Evolutionary conservation across 805 yeast species (phyloP), one percentile per base, ranked within the genome.

Genomic region (Millerozyma acaciae): DNA sequence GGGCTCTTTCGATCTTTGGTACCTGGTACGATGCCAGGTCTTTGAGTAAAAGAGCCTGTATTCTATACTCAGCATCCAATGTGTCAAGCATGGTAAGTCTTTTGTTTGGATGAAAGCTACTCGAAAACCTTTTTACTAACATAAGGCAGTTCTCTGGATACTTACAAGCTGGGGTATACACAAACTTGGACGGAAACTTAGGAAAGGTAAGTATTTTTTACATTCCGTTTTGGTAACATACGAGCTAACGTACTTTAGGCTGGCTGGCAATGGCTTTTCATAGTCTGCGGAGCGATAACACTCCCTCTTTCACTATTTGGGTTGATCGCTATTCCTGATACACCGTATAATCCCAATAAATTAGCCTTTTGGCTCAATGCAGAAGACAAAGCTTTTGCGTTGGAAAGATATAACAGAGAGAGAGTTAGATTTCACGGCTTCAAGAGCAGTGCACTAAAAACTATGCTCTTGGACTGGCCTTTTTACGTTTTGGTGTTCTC

Each of bases 181-280:
- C 48, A 14, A 60, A 64, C 39, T 55, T 73, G 59, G 48, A 67
- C 41, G 69, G 73, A 34, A 45, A 42, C 9, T 45, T 50, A 6
- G 76, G 76, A 1, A 46, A 18, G 18, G 34, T 32, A 26, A 23
- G 34, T 32, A 24, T 18, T 73, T 9, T 13, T 15, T 16, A 12
- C 20, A 7, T 14, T 16, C 8, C 6, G 13, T 5, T 22, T 22
- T 22, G 14, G 13, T 10, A 24, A 26, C 15, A 16, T 13, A 24
- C 12, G 8, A 25, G 26, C 34, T 32, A 32, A 32, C 34, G 18
- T 15, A 15, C 9, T n/a, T n/a, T 6, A 32, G 34, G 64, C 65
- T 1, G 80, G 81, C 7, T 75, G 80, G 80, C 62, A 76, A 48
- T 75, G 80, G 80, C 68, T 75, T 6, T 76, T 74, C 47, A 68